These are phyloP conservation scores for Mucor sp. DNA, from an alignment of 371 early-diverging fungal genomes.

Conservation along the genomic window DNA sequence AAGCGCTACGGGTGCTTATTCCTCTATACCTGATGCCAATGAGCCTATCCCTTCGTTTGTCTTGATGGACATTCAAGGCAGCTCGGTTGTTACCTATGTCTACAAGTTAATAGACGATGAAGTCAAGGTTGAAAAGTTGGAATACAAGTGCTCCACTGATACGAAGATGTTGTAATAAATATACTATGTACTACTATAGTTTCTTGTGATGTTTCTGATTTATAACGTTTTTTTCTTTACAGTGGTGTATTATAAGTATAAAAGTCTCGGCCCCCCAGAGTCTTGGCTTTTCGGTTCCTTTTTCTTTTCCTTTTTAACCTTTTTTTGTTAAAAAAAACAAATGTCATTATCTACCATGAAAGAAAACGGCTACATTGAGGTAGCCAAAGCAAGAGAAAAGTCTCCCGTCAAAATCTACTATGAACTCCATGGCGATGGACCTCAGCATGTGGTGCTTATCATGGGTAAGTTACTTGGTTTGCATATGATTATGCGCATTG, in stretches of 20 bases:
- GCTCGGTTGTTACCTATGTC: slow-evolving; percentile 81
- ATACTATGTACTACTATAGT: not conserved
- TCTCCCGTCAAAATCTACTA: slow-evolving; percentile 52
- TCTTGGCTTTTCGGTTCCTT: not conserved
- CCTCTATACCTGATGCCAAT: slow-evolving; percentile 48
- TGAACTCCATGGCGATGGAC: slow-evolving; percentile 67
- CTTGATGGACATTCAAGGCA: slow-evolving; percentile 89
- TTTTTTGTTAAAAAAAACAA: not conserved
- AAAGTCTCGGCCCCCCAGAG: not conserved
- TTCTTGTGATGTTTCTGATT: not conserved
- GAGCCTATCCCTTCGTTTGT: slow-evolving; percentile 88
- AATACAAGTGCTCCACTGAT: slow-evolving; percentile 70
- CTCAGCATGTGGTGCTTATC: slow-evolving; percentile 57
- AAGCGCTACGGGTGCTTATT: slow-evolving; percentile 88
- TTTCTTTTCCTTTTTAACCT: not conserved
- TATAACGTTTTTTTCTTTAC: not conserved
- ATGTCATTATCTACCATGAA: slow-evolving; percentile 24
- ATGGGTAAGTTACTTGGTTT: slow-evolving; percentile 58
- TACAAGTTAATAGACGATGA: slow-evolving; percentile 90
- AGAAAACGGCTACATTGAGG: slow-evolving; percentile 21
- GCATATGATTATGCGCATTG: not conserved
- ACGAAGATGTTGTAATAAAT: slow-evolving; percentile 23
- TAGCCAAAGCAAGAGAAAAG: slow-evolving; percentile 20
- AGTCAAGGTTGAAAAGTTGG: slow-evolving; percentile 91
- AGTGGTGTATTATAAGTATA: too few relatives aligned